Evolutionary conservation across 2,329 filamentous ascomycete species (phyloP).

Genomic region (Domatiomyces globalis): DNA sequence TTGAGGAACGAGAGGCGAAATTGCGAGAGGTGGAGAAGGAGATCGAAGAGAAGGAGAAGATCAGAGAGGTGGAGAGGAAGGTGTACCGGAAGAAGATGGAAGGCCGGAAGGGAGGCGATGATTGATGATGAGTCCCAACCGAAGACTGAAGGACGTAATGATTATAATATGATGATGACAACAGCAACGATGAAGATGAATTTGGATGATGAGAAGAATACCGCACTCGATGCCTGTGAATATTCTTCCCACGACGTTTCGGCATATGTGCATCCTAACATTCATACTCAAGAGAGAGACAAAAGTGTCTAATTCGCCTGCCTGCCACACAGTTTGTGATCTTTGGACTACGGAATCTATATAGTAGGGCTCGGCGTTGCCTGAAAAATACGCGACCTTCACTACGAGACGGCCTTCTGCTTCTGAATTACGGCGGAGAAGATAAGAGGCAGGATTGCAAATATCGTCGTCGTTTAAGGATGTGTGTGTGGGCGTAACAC

Average conservation of each 20-base stretch:
- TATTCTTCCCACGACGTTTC: neutral
- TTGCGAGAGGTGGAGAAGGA: conserved; percentile 14
- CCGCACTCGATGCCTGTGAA: neutral
- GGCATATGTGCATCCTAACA: neutral
- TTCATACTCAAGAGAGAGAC: neutral
- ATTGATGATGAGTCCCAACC: neutral
- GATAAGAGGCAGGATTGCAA: too few relatives aligned
- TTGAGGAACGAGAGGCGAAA: conserved; percentile 13
- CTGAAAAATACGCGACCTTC: too few relatives aligned
- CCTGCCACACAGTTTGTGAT: too few relatives aligned
- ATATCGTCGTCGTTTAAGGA: too few relatives aligned
- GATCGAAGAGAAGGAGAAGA: conserved; percentile 18
- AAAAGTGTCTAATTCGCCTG: too few relatives aligned
- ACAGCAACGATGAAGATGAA: neutral
- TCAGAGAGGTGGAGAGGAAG: conserved; percentile 17
- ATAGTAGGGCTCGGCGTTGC: too few relatives aligned
- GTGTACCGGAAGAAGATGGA: conserved; percentile 16
- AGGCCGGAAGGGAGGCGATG: conserved; percentile 3
- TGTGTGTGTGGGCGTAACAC: too few relatives aligned
- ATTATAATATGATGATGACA: neutral
- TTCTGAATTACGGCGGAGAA: too few relatives aligned
- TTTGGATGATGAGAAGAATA: neutral
- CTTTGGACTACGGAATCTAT: too few relatives aligned
- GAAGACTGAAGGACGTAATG: too few relatives aligned
- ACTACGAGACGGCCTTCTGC: too few relatives aligned